Evolutionary conservation across 305 asterid genomes (phyloP).

Genomic region (Euphrasia arctica): DNA sequence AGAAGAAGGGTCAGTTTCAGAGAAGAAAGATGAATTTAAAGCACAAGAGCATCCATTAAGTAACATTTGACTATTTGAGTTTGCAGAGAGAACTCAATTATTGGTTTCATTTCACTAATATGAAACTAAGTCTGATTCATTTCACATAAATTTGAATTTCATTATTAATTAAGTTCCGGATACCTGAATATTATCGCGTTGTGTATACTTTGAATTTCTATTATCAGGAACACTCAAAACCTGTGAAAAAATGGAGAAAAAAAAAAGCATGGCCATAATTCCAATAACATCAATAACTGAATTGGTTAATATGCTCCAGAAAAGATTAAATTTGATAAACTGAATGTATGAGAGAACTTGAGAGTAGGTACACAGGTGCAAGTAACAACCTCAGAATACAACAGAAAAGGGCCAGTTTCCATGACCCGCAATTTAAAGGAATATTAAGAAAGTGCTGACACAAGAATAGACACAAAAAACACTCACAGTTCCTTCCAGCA

Average conservation of each 20-base stretch:
- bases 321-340: neutral
- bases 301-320: constrained; percentile 9
- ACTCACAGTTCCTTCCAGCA: constrained; percentile 91
- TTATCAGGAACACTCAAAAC: constrained; percentile 74
- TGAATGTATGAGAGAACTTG: constrained; percentile 11
- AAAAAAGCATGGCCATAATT: constrained; percentile 7
- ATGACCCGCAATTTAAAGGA: constrained; percentile 12
- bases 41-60: constrained; percentile 10
- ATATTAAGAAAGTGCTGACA: constrained; percentile 16
- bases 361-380: constrained; percentile 18
- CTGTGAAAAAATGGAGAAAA: constrained; percentile 28
- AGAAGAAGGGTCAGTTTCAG: constrained; percentile 19
- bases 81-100: constrained; percentile 1
- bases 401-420: constrained; percentile 15
- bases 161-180: constrained; percentile 18
- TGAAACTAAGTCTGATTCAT: neutral
- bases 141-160: neutral
- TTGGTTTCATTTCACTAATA: neutral
- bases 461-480: constrained; percentile 21
- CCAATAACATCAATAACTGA: constrained; percentile 17
- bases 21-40: constrained; percentile 1
- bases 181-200: constrained; percentile 71
- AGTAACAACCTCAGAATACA: constrained; percentile 2
- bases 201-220: constrained; percentile 55
- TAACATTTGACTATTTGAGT: neutral